phyloP scores from a whole-genome alignment of 768 basidiomycete genomes.

The Suillus weaverae region DNA sequence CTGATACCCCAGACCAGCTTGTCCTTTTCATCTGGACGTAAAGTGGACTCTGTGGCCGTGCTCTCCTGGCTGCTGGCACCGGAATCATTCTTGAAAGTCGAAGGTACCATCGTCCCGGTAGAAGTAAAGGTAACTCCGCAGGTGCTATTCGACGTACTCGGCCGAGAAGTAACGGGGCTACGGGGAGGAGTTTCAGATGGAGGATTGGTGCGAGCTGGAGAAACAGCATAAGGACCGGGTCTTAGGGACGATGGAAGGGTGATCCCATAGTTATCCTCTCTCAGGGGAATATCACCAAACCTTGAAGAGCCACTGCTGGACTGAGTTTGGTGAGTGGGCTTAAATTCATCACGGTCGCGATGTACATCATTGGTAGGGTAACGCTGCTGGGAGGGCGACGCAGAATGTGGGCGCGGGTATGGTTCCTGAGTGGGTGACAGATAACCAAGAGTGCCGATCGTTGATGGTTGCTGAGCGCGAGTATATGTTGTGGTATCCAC shows the following conservation, averaged over 20 bases:
- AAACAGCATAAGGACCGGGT: conserved; percentile 25
- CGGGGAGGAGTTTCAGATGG: conserved; percentile 56
- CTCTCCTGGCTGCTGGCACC: conserved; percentile 30
- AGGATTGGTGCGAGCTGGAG: conserved; percentile 29
- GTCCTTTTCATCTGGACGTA: conserved; percentile 33
- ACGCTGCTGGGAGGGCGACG: conserved; percentile 38
- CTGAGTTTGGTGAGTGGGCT: conserved; percentile 29
- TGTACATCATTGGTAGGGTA: conserved; percentile 21
- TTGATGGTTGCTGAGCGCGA: conserved; percentile 20
- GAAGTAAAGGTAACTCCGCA: conserved; percentile 25
- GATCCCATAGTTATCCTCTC: conserved; percentile 30
- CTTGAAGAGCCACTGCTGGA: conserved; percentile 30
- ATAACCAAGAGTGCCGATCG: conserved; percentile 23
- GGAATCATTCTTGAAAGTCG: conserved; percentile 23
- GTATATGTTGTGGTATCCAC: conserved; percentile 18
- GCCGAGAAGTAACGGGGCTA: conserved; percentile 56
- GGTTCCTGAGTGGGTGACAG: conserved; percentile 56
- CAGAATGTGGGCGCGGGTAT: conserved; percentile 63
- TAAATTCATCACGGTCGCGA: conserved; percentile 32
- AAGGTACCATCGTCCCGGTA: conserved; percentile 28
- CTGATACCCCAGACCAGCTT: conserved; percentile 32
- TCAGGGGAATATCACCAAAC: conserved; percentile 32
- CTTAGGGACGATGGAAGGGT: conserved; percentile 28
- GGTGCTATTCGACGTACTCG: conserved; percentile 35
- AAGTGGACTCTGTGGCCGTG: conserved; percentile 33